Evolutionary conservation across 176 grass and related monocot genomes (phyloP).

Genomic region (Zea luxurians): DNA sequence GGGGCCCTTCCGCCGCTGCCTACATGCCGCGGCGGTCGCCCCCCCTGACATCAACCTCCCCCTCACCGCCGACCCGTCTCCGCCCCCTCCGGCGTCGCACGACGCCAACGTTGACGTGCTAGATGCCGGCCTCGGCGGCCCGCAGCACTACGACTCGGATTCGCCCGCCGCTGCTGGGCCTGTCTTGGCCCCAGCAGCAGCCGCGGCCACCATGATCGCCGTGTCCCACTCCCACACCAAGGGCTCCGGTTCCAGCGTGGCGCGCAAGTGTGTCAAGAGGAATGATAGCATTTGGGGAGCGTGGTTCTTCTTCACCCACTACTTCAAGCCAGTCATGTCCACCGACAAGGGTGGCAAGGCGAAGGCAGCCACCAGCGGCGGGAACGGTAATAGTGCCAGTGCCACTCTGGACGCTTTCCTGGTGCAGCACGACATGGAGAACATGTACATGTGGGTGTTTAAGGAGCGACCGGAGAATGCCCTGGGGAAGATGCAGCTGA

Average conservation of each 20-base stretch:
- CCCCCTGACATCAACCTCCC: conserved; percentile 96
- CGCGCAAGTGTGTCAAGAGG: conserved; percentile 82
- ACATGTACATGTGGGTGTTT: conserved; percentile 99
- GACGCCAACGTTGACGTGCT: conserved; percentile 75
- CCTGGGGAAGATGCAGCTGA: conserved; percentile 94
- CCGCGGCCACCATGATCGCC: conserved; percentile 30
- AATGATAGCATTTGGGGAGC: conserved; percentile 93
- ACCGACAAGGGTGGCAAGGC: conserved; percentile 62
- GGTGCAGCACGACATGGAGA: conserved; percentile 98
- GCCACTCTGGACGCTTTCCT: conserved; percentile 79
- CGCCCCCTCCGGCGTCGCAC: conserved; percentile 48
- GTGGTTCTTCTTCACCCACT: conserved; percentile 99
- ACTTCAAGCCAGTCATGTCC: conserved; percentile 76
- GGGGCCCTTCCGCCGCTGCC: conserved; percentile 59
- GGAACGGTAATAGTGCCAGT: conserved; percentile 53
- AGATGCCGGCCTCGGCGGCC: conserved; percentile 64
- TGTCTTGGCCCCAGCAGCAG: background rate
- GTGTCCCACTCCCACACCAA: conserved; percentile 45
- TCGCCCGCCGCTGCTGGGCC: conserved; percentile 34
- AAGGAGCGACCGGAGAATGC: conserved; percentile 88
- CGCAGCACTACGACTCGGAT: conserved; percentile 72
- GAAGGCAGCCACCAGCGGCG: conserved; percentile 35
- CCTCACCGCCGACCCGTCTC: conserved; percentile 66
- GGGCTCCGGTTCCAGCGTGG: conserved; percentile 53
- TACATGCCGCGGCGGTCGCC: conserved; percentile 50